Conservation (phyloP, 2,329 filamentous ascomycete species). For the Fusarium sp. region DNA sequence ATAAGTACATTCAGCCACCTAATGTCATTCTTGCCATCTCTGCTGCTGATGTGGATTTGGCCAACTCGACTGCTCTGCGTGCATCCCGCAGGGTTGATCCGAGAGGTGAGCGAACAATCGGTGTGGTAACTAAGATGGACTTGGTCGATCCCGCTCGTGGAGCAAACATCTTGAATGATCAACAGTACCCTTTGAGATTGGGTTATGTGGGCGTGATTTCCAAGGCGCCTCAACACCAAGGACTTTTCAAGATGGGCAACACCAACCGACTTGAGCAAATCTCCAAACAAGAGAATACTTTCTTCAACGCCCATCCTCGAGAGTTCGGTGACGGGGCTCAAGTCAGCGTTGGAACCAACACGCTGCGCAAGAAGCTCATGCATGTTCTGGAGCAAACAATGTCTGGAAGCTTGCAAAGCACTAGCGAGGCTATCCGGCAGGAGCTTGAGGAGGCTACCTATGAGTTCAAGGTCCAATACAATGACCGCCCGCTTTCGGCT, state of each 20-base stretch:
- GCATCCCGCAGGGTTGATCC: conserved; percentile 94
- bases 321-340: conserved; percentile 82
- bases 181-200: conserved; percentile 92
- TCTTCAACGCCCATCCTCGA: conserved; percentile 83
- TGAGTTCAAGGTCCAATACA: conserved; percentile 99
- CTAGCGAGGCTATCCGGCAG: conserved; percentile 91
- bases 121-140: conserved; percentile 99
- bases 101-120: conserved; percentile 93
- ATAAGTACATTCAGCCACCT: conserved; percentile 96
- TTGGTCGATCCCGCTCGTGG: conserved; percentile 88
- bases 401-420: conserved; percentile 90
- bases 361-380: conserved; percentile 95
- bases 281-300: conserved; percentile 87
- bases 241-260: conserved; percentile 86
- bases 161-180: conserved; percentile 81
- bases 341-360: conserved; percentile 84
- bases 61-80: conserved; percentile 92
- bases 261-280: conserved; percentile 85
- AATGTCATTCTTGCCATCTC: conserved; percentile 98
- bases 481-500: conserved; percentile 92
- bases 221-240: conserved; percentile 75
- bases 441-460: conserved; percentile 97
- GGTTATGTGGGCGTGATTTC: conserved; percentile 97
- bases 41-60: conserved; percentile 95
- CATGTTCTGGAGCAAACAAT: conserved; percentile 96